phyloP scores from a whole-genome alignment of 164 flowering plant genomes.

The Aristolochia californica region DNA sequence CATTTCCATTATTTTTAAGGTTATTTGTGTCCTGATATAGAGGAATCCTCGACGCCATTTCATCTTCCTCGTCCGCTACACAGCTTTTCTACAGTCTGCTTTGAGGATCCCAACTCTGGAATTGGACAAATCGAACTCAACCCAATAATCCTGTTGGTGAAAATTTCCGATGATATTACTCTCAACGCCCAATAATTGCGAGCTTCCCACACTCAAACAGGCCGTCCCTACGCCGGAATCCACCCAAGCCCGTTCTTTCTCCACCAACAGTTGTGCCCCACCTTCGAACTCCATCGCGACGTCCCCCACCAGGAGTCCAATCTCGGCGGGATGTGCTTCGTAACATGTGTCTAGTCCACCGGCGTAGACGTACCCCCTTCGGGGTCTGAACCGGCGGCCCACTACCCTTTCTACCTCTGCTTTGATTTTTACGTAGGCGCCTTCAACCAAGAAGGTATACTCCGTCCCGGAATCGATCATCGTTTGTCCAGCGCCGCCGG shows the following conservation, averaged over 20 bases:
- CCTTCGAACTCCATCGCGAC: conserved; percentile 43
- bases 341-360: conserved; percentile 56
- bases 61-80: neutral
- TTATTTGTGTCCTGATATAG: neutral
- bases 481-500: conserved; percentile 68
- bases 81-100: conserved; percentile 55
- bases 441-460: conserved; percentile 55
- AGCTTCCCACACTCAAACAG: conserved; percentile 65
- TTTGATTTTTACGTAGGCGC: conserved; percentile 44
- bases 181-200: conserved; percentile 39
- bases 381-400: conserved; percentile 25
- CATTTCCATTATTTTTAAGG: conserved; percentile 4
- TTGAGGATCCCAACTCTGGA: conserved; percentile 54
- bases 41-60: neutral
- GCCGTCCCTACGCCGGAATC: conserved; percentile 46
- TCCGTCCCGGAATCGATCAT: conserved; percentile 73
- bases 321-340: conserved; percentile 22
- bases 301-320: conserved; percentile 50
- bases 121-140: conserved; percentile 54
- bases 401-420: conserved; percentile 34
- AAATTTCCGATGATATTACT: conserved; percentile 66
- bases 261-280: conserved; percentile 41
- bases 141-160: conserved; percentile 78
- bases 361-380: conserved; percentile 40
- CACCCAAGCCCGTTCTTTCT: conserved; percentile 24